phyloP scores from a whole-genome alignment of 768 basidiomycete genomes.

The Coprinopsis sp. region DNA sequence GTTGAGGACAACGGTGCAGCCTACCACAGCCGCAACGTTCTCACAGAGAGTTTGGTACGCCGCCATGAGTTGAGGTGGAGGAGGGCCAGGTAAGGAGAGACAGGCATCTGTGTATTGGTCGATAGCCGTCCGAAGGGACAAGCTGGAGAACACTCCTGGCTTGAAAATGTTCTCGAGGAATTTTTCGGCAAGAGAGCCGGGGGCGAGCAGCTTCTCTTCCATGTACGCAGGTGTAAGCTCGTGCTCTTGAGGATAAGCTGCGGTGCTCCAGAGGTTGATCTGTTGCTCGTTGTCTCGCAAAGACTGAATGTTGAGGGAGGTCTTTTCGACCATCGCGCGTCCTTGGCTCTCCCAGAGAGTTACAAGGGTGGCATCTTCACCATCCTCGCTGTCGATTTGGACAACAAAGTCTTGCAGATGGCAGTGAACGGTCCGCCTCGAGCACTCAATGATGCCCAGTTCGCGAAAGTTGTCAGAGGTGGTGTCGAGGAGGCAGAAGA shows the following conservation, averaged over 20 bases:
- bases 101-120: conserved; percentile 76
- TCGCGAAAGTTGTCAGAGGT: conserved; percentile 57
- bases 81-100: conserved; percentile 57
- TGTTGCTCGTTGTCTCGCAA: conserved; percentile 26
- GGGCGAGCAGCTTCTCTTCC: conserved; percentile 71
- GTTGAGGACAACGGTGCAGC: conserved; percentile 73
- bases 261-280: conserved; percentile 46
- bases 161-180: conserved; percentile 81
- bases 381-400: conserved; percentile 19
- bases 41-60: conserved; percentile 66
- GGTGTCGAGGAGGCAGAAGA: conserved; percentile 63
- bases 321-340: conserved; percentile 61
- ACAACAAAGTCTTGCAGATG: conserved; percentile 76
- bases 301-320: conserved; percentile 39
- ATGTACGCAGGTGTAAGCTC: conserved; percentile 84
- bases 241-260: conserved; percentile 61
- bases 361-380: conserved; percentile 41
- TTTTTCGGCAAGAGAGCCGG: conserved; percentile 69
- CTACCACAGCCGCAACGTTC: conserved; percentile 80
- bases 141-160: conserved; percentile 81
- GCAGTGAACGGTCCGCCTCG: conserved; percentile 56
- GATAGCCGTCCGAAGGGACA: conserved; percentile 78
- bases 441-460: conserved; percentile 54
- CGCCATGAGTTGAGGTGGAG: conserved; percentile 51
- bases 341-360: conserved; percentile 82